A percentile compares a stretch with the other conserved stretches of the same genome.
Evolutionary conservation across 148 eudicot genomes (phyloP).

Genomic region (Amaranthus hypochondriacus): DNA sequence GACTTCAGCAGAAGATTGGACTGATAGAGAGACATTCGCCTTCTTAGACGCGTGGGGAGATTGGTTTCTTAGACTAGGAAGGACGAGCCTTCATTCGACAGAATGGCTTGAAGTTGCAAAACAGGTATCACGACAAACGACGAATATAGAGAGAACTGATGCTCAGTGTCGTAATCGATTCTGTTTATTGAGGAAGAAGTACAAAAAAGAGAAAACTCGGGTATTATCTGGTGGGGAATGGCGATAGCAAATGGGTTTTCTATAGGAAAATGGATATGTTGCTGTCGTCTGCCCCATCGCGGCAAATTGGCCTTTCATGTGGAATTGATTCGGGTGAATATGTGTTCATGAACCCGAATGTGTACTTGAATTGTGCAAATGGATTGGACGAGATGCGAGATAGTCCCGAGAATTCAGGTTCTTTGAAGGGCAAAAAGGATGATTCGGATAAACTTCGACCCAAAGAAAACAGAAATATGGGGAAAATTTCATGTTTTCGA

Average conservation of each 20-base stretch:
- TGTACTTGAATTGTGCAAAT: slow-evolving; percentile 41
- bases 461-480: slow-evolving; percentile 29
- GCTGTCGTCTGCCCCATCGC: slow-evolving; percentile 42
- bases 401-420: slow-evolving; percentile 46
- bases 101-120: slow-evolving; percentile 87
- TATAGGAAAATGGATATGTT: slow-evolving; percentile 65
- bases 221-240: slow-evolving; percentile 17
- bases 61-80: slow-evolving; percentile 48
- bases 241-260: slow-evolving; percentile 55
- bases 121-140: slow-evolving; percentile 51
- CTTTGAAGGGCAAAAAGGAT: slow-evolving; percentile 33
- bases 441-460: slow-evolving; percentile 52
- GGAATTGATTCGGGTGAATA: slow-evolving; percentile 61
- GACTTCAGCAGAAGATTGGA: slow-evolving; percentile 57
- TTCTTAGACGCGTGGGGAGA: slow-evolving; percentile 82
- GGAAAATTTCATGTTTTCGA: slow-evolving; percentile 35
- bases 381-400: slow-evolving; percentile 65
- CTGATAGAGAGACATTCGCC: slow-evolving; percentile 58
- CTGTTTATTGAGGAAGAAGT: slow-evolving; percentile 72
- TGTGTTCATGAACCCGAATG: slow-evolving; percentile 46
- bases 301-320: slow-evolving; percentile 47
- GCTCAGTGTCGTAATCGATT: slow-evolving; percentile 72
- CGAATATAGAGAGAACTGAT: slow-evolving; percentile 51
- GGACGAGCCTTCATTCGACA: slow-evolving; percentile 65
- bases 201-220: slow-evolving; percentile 59